Conservation (phyloP, 305 asterid species). For the Plantago rigida region DNA sequence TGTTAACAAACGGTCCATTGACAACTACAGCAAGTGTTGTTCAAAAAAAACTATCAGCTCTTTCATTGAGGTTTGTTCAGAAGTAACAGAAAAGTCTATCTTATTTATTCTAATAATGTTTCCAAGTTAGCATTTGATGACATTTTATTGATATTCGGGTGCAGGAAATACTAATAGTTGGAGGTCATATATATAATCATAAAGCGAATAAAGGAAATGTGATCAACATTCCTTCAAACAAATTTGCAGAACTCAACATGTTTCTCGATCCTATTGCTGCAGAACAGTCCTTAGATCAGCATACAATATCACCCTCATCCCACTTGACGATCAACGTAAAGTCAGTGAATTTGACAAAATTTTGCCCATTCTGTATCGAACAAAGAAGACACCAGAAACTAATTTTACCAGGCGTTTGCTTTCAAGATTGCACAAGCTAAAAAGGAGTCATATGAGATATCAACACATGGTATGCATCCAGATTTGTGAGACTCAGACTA, state of each 20-base stretch:
- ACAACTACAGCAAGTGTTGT: slow-evolving; percentile 67
- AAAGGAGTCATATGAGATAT: slow-evolving; percentile 41
- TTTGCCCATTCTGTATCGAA: slow-evolving; percentile 26
- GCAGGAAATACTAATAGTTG: slow-evolving; percentile 72
- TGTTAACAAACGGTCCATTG: slow-evolving; percentile 79
- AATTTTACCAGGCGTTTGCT: slow-evolving; percentile 41
- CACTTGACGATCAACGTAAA: slow-evolving; percentile 51
- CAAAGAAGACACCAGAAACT: slow-evolving; percentile 57
- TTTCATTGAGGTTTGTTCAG: slow-evolving; percentile 47
- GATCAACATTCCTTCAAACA: slow-evolving; percentile 42
- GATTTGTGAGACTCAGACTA: neutral
- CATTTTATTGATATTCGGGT: slow-evolving; percentile 15
- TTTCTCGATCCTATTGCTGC: slow-evolving; percentile 86
- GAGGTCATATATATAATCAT: slow-evolving; percentile 47
- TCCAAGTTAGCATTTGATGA: neutral
- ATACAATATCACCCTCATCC: slow-evolving; percentile 56
- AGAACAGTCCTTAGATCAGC: slow-evolving; percentile 46
- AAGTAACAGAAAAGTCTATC: neutral
- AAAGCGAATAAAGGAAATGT: slow-evolving; percentile 55
- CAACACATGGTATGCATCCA: slow-evolving; percentile 51
- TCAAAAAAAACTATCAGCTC: slow-evolving; percentile 38
- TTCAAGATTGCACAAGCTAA: slow-evolving; percentile 43
- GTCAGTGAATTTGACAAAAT: slow-evolving; percentile 34
- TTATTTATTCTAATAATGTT: neutral
- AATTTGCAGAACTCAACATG: slow-evolving; percentile 65